Conservation (phyloP, 495 filamentous ascomycete genomes). For the Penicillium desertorum region DNA sequence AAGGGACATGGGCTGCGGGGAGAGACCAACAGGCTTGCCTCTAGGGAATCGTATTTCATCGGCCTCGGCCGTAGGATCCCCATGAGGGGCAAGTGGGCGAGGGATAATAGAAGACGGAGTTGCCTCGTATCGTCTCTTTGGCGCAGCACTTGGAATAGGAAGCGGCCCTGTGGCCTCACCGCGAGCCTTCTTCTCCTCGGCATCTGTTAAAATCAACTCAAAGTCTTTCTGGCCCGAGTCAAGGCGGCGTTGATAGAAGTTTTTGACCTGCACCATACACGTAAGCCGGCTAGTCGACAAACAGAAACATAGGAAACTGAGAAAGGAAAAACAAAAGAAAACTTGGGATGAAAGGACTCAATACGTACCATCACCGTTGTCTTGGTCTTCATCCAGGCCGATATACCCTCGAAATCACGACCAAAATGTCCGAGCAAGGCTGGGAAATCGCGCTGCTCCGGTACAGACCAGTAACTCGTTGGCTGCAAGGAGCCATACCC, state of each 20-base stretch:
- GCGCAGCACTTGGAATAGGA: constrained; percentile 58
- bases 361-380: constrained; percentile 84
- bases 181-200: constrained; percentile 65
- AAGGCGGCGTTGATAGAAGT: constrained; percentile 78
- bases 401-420: constrained; percentile 83
- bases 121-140: constrained; percentile 58
- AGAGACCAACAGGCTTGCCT: constrained; percentile 33
- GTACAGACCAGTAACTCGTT: constrained; percentile 97
- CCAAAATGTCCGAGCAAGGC: constrained; percentile 77
- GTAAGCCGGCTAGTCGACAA: constrained; percentile 28
- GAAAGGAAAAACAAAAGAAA: not conserved
- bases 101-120: constrained; percentile 57
- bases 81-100: constrained; percentile 60
- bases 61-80: constrained; percentile 49
- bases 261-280: constrained; percentile 69
- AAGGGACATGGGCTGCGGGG: constrained; percentile 35
- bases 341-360: not conserved
- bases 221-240: constrained; percentile 69
- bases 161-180: constrained; percentile 71
- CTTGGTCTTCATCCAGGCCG: constrained; percentile 84
- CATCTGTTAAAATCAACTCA: constrained; percentile 64
- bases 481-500: constrained; percentile 58
- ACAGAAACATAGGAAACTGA: not conserved
- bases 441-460: constrained; percentile 82
- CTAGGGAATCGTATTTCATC: constrained; percentile 55